Evolutionary conservation across 805 yeast species (phyloP).

Genomic region (Kuraishia borneana): DNA sequence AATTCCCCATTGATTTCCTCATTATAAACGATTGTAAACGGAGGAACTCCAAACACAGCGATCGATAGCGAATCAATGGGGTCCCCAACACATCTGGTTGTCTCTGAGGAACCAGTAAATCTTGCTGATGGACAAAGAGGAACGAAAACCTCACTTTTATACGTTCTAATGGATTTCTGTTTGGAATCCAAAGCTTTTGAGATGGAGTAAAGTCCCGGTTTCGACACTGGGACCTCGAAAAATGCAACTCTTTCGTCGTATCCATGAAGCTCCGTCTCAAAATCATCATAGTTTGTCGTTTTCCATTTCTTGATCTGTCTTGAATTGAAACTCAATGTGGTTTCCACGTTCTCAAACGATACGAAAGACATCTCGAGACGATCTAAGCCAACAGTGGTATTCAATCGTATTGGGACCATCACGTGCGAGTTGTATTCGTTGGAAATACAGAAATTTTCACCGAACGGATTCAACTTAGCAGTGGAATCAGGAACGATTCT

Average conservation of each 20-base stretch:
- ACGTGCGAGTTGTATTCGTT: conserved; percentile 17
- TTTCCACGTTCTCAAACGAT: conserved; percentile 39
- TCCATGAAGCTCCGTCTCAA: conserved; percentile 2
- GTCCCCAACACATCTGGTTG: conserved; percentile 54
- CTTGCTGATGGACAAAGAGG: conserved; percentile 72
- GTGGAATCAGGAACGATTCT: conserved; percentile 88
- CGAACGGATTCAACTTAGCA: conserved; percentile 71
- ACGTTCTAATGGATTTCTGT: conserved; percentile 45
- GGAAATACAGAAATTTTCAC: conserved; percentile 52
- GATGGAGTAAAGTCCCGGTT: conserved; percentile 73
- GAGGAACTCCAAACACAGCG: conserved; percentile 66
- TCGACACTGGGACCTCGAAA: conserved; percentile 49
- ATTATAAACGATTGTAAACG: conserved; percentile 47
- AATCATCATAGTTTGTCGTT: conserved; percentile 14
- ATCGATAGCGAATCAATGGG: conserved; percentile 31
- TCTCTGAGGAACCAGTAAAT: conserved; percentile 21
- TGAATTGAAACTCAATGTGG: conserved; percentile 41
- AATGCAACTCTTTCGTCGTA: conserved; percentile 36
- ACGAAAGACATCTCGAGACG: conserved; percentile 52
- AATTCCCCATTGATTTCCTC: conserved; percentile 28
- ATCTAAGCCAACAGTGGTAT: conserved; percentile 67
- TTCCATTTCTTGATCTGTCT: conserved; percentile 35
- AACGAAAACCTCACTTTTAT: conserved; percentile 50
- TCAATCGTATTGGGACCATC: conserved; percentile 64
- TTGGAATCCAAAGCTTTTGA: conserved; percentile 50